Conservation (phyloP, 768 basidiomycete genomes). For the Tylopilus subfusipes region DNA sequence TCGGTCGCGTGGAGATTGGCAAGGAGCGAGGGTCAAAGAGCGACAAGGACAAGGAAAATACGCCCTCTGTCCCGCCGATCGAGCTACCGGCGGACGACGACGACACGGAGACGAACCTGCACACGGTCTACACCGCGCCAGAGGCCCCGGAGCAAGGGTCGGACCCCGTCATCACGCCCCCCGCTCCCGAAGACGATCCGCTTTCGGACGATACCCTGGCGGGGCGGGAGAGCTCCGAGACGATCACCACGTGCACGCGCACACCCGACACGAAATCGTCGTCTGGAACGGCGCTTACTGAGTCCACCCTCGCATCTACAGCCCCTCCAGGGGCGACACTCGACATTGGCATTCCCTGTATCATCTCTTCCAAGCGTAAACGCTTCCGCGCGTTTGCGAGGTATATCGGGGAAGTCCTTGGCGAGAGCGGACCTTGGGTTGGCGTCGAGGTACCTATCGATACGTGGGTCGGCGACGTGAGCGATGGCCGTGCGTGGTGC, state of each 20-base stretch:
- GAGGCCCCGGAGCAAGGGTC: slow-evolving; percentile 9
- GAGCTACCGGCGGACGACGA: slow-evolving; percentile 37
- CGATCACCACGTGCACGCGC: slow-evolving; percentile 22
- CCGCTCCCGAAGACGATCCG: slow-evolving; percentile 14
- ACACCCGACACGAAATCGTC: slow-evolving; percentile 19
- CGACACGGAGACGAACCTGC: slow-evolving; percentile 29
- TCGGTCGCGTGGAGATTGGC: slow-evolving; percentile 16
- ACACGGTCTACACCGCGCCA: slow-evolving; percentile 22
- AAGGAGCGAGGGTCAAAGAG: slow-evolving; percentile 39
- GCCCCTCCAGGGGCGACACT: slow-evolving; percentile 58
- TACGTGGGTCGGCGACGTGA: slow-evolving; percentile 46
- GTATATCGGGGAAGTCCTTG: slow-evolving; percentile 84
- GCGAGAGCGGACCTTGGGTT: slow-evolving; percentile 83
- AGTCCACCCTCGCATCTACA: slow-evolving; percentile 23
- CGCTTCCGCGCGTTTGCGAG: slow-evolving; percentile 84
- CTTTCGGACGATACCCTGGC: slow-evolving; percentile 18
- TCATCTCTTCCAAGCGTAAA: slow-evolving; percentile 77
- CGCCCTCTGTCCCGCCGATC: slow-evolving; percentile 21
- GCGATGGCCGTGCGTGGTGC: slow-evolving; percentile 75
- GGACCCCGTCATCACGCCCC: slow-evolving; percentile 9
- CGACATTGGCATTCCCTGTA: slow-evolving; percentile 86
- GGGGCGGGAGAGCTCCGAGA: slow-evolving; percentile 26
- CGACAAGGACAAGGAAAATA: slow-evolving; percentile 16
- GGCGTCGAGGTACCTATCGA: slow-evolving; percentile 82
- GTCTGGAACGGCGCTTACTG: slow-evolving; percentile 17